These are phyloP conservation scores for Boehmeria nivea DNA, from an alignment of 306 rosid genomes.

Conservation along the genomic window DNA sequence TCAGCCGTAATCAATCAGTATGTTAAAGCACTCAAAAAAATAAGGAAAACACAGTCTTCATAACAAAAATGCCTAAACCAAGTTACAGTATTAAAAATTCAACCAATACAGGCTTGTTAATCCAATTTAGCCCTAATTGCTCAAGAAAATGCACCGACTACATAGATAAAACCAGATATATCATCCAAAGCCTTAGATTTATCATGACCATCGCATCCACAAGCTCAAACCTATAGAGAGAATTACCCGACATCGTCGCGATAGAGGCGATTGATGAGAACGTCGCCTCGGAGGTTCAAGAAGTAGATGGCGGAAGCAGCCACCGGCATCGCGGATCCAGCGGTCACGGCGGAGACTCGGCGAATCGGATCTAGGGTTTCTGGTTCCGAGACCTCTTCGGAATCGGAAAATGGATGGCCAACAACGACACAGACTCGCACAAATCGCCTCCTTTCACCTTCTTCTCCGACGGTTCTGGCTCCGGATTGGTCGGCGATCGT, in stretches of 20 bases:
- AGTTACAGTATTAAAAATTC: no score
- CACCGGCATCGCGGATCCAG: conserved; percentile 85
- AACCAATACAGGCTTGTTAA: no score
- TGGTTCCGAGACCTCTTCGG: background rate
- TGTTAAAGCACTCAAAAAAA: no score
- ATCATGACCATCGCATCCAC: background rate
- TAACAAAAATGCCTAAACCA: no score
- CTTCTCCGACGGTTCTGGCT: background rate
- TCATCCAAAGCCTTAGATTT: background rate
- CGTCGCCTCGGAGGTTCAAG: conserved; percentile 90
- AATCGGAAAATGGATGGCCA: background rate
- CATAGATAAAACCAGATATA: background rate
- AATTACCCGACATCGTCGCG: conserved; percentile 93
- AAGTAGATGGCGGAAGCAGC: conserved; percentile 89
- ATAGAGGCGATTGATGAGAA: conserved; percentile 93
- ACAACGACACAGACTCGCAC: background rate
- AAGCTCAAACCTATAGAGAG: background rate
- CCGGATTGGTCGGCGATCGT: background rate
- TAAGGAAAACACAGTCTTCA: no score
- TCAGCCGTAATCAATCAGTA: no score
- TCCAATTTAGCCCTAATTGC: background rate
- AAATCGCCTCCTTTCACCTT: background rate
- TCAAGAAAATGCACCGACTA: background rate
- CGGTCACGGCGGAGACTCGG: conserved; percentile 21
- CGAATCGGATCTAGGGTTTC: conserved; percentile 28